These are phyloP conservation scores for Simplicillium sp. DNA, from an alignment of 2,329 filamentous ascomycete species.

Conservation along the genomic window DNA sequence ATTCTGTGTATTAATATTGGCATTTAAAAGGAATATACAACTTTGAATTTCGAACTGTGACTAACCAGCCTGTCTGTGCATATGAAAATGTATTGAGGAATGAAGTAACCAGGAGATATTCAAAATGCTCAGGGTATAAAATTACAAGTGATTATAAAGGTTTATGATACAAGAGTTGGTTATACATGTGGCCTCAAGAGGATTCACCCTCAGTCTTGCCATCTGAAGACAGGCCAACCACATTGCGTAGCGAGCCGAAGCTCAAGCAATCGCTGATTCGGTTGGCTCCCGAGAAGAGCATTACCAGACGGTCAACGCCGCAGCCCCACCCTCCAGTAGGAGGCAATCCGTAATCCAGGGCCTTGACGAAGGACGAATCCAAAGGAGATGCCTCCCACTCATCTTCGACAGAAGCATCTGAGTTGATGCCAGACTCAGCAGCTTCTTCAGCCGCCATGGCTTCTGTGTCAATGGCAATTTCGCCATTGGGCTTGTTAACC, in stretches of 20 bases:
- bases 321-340: slow-evolving; percentile 96
- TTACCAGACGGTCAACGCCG: slow-evolving; percentile 81
- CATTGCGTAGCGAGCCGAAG: slow-evolving; percentile 75
- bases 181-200: neutral
- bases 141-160: too few species aligned
- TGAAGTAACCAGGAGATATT: too few species aligned
- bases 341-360: slow-evolving; percentile 82
- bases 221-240: slow-evolving; percentile 40
- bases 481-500: slow-evolving; percentile 23
- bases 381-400: slow-evolving; percentile 35
- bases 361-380: slow-evolving; percentile 78
- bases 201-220: slow-evolving; percentile 15
- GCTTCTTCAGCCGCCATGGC: slow-evolving; percentile 4
- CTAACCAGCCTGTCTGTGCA: too few species aligned
- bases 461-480: slow-evolving; percentile 16
- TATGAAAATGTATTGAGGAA: too few species aligned
- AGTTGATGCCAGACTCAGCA: slow-evolving; percentile 6
- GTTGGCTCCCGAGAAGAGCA: slow-evolving; percentile 74
- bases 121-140: too few species aligned
- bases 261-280: slow-evolving; percentile 79
- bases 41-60: too few species aligned
- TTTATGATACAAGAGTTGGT: neutral
- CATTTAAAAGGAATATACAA: too few species aligned
- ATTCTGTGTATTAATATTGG: too few species aligned
- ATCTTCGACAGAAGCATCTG: slow-evolving; percentile 15